A percentile compares a stretch with the other conserved stretches of the same genome.
Evolutionary conservation across 306 rosid genomes (phyloP).

Genomic region (Trichosanthes truncata): DNA sequence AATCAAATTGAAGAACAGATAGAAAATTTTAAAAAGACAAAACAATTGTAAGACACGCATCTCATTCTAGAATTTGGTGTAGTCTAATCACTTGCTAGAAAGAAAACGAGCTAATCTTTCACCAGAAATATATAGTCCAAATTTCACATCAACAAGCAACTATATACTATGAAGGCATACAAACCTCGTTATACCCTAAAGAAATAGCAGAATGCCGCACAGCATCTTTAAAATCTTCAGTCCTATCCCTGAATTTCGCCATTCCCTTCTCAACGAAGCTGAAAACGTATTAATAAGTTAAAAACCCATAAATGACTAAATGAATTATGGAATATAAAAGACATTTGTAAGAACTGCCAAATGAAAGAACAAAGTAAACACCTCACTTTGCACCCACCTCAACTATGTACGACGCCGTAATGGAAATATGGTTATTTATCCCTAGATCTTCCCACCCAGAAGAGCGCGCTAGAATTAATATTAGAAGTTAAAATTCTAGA

Average conservation of each 20-base stretch:
- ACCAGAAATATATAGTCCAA: background rate
- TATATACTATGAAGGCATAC: background rate
- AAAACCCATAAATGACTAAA: background rate
- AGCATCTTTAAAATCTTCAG: slow-evolving; percentile 86
- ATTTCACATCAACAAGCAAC: background rate
- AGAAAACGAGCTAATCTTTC: background rate
- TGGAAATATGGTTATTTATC: background rate
- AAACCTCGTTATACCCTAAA: slow-evolving; percentile 67
- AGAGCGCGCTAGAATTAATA: background rate
- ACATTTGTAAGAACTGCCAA: background rate
- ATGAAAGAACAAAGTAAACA: background rate
- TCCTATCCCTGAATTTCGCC: slow-evolving; percentile 61
- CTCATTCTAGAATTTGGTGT: background rate
- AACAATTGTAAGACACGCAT: background rate
- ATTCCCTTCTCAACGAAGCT: slow-evolving; percentile 16
- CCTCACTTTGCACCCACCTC: background rate
- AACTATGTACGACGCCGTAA: background rate
- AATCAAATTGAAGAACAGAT: background rate
- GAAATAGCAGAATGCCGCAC: slow-evolving; percentile 69
- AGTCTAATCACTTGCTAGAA: background rate
- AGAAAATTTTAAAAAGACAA: background rate
- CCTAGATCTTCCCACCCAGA: background rate
- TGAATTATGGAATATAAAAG: background rate
- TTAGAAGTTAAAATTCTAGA: background rate
- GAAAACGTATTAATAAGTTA: background rate